Evolutionary conservation across 306 rosid species (phyloP).

Genomic region (Lagenaria siceraria): DNA sequence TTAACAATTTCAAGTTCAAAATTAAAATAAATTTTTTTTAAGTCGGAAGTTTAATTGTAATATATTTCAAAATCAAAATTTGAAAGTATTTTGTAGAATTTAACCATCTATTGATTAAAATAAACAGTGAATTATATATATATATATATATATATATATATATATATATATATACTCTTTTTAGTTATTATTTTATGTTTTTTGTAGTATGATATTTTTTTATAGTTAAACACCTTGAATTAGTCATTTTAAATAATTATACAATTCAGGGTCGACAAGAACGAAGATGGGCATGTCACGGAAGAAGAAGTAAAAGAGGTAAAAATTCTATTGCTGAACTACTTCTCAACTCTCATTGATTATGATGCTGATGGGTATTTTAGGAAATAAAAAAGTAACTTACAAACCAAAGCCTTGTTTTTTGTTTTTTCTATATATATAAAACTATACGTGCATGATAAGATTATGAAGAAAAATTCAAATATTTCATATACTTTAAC

Average conservation of each 20-base stretch:
- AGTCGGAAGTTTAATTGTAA: too few relatives aligned
- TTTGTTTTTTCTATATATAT: background rate
- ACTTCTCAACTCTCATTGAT: background rate
- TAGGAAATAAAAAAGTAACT: background rate
- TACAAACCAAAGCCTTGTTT: background rate
- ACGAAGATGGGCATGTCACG: conserved; percentile 81
- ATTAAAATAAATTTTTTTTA: too few relatives aligned
- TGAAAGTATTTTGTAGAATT: too few relatives aligned
- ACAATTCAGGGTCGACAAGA: conserved; percentile 89
- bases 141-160: too few relatives aligned
- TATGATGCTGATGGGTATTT: background rate
- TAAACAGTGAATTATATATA: too few relatives aligned
- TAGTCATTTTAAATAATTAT: background rate
- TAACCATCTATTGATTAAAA: too few relatives aligned
- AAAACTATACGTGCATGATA: background rate
- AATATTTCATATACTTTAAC: background rate
- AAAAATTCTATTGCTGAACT: background rate
- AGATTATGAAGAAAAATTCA: background rate
- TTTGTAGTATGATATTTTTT: background rate
- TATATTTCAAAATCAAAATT: too few relatives aligned
- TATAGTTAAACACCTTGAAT: background rate
- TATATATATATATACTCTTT: too few relatives aligned
- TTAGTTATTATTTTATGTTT: too few relatives aligned
- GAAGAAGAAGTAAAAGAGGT: conserved; percentile 98
- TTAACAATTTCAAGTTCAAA: too few relatives aligned